Conservation (phyloP, 1,284 basidiomycete genomes). For the Cryptococcus amylolentus region DNA sequence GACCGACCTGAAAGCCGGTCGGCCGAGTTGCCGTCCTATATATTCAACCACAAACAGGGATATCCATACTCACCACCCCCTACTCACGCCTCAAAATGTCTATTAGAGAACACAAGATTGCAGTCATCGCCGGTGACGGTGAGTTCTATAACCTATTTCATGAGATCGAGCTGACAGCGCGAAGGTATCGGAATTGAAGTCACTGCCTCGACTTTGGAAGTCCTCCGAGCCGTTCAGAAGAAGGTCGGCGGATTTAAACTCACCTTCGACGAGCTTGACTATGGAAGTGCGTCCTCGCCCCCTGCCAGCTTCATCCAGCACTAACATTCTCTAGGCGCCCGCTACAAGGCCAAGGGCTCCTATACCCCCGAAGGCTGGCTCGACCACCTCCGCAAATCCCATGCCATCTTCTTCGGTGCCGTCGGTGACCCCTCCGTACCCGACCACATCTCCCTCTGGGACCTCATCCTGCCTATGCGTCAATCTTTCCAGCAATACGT, state of each 20-base stretch:
- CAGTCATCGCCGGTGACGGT: conserved; percentile 58
- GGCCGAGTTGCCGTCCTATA: too few relatives aligned
- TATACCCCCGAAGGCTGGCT: conserved; percentile 50
- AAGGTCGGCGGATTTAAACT: conserved; percentile 36
- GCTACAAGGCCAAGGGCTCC: conserved; percentile 40
- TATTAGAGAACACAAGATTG: conserved; percentile 48
- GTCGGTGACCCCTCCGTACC: conserved; percentile 53
- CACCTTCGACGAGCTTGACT: conserved; percentile 48
- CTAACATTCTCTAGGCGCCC: conserved; percentile 6
- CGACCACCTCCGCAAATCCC: conserved; percentile 35
- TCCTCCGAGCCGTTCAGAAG: conserved; percentile 32
- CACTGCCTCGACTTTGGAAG: conserved; percentile 48
- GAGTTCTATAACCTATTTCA: neutral
- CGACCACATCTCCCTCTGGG: conserved; percentile 59
- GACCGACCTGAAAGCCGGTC: too few relatives aligned
- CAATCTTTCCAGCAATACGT: conserved; percentile 59
- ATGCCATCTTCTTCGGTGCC: conserved; percentile 50
- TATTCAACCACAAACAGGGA: too few relatives aligned
- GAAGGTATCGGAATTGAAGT: conserved; percentile 54
- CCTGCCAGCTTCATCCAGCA: neutral
- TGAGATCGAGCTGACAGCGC: neutral
- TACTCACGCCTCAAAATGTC: neutral
- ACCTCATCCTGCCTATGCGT: conserved; percentile 55
- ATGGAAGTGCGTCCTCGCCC: conserved; percentile 28
- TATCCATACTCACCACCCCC: too few relatives aligned